These are phyloP conservation scores for Yamadazyma diospyri DNA, from an alignment of 1,139 yeast genomes.

Conservation along the genomic window DNA sequence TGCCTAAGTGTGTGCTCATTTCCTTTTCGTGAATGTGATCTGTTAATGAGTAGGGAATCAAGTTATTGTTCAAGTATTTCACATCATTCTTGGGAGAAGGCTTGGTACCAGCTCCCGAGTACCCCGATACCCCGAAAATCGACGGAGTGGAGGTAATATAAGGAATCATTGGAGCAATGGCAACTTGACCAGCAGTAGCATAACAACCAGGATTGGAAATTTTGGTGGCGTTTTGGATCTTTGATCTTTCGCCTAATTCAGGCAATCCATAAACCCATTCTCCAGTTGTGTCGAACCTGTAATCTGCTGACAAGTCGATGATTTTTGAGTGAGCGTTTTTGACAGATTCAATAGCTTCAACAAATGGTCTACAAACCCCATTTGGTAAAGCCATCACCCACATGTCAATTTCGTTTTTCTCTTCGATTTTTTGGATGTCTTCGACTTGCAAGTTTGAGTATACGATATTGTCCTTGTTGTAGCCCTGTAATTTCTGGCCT, in stretches of 20 bases:
- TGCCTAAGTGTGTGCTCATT: slow-evolving; percentile 75
- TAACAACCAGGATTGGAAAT: slow-evolving; percentile 98
- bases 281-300: slow-evolving; percentile 82
- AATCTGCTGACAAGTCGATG: slow-evolving; percentile 92
- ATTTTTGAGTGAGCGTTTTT: slow-evolving; percentile 63
- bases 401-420: slow-evolving; percentile 75
- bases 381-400: slow-evolving; percentile 99
- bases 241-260: slow-evolving; percentile 61
- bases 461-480: slow-evolving; percentile 72
- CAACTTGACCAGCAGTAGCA: slow-evolving; percentile 95
- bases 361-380: slow-evolving; percentile 97
- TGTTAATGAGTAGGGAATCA: slow-evolving; percentile 92
- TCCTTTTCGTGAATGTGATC: slow-evolving; percentile 97
- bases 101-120: slow-evolving; percentile 98
- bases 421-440: slow-evolving; percentile 77
- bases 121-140: slow-evolving; percentile 94
- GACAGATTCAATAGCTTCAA: slow-evolving; percentile 81
- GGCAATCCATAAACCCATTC: slow-evolving; percentile 96
- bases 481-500: slow-evolving; percentile 84
- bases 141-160: slow-evolving; percentile 70
- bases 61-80: slow-evolving; percentile 66
- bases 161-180: slow-evolving; percentile 78
- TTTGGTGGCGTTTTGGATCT: slow-evolving; percentile 70
- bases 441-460: slow-evolving; percentile 87
- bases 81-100: slow-evolving; percentile 95